Percentiles rank a stretch among this genome's conserved stretches.
These are phyloP conservation scores for Penicillium brevicompactum DNA, from an alignment of 2,329 filamentous ascomycete species.

Conservation along the genomic window DNA sequence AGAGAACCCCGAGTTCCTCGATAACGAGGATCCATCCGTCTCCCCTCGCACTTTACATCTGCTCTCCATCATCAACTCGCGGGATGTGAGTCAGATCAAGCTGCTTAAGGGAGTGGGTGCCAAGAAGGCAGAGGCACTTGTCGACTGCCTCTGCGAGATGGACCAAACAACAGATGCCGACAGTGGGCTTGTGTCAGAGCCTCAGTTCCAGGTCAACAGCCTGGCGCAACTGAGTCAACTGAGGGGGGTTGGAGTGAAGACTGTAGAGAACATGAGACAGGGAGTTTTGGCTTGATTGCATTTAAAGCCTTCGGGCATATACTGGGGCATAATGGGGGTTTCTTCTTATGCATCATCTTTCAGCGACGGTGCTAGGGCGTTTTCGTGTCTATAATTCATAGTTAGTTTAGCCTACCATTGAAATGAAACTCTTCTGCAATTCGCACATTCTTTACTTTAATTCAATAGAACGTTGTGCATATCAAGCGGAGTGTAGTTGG, in stretches of 20 bases:
- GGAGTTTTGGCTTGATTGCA: conserved; percentile 40
- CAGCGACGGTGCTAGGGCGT: conserved; percentile 33
- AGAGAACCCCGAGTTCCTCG: conserved; percentile 18
- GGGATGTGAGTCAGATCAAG: conserved; percentile 49
- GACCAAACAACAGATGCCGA: conserved; percentile 30
- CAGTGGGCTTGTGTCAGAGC: conserved; percentile 12
- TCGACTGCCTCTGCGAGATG: conserved; percentile 50
- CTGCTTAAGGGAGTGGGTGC: conserved; percentile 49
- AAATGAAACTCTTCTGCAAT: background rate
- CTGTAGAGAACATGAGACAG: conserved; percentile 51
- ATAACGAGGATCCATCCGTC: conserved; percentile 23
- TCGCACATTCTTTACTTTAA: background rate
- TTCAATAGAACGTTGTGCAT: too few relatives aligned
- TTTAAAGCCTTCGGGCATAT: conserved; percentile 11
- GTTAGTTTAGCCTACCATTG: background rate
- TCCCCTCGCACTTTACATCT: conserved; percentile 49
- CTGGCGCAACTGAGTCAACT: conserved; percentile 45
- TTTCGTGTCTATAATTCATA: conserved; percentile 11
- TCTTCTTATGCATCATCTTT: conserved; percentile 24
- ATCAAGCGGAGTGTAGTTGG: too few relatives aligned
- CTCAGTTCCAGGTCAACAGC: conserved; percentile 38
- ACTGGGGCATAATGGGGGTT: conserved; percentile 8
- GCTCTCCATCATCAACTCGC: conserved; percentile 49
- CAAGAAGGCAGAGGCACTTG: conserved; percentile 52
- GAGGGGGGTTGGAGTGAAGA: conserved; percentile 49